Evolutionary conservation across 257 asterid genomes (phyloP), one percentile per base, ranked within the genome.

Genomic region (Catharanthus roseus): DNA sequence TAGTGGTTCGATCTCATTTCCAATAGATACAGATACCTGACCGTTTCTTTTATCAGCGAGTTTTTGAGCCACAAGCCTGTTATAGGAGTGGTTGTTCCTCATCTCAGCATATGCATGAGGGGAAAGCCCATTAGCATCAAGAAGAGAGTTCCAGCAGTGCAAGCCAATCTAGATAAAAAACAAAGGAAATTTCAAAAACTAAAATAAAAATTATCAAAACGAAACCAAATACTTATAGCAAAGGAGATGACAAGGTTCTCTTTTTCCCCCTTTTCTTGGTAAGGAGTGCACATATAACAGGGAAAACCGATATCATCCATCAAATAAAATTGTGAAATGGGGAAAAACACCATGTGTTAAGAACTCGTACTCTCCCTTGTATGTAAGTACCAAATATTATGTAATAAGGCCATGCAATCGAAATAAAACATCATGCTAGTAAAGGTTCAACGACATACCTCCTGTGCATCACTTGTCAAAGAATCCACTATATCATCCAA

Each of bases 111-210:
- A 88, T 31, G 91, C 87, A 60, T 68, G 77, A 50, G 96, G 97
- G 66, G 97, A 89, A 55, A 89, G 83, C 70, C 97, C 97, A 60
- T 81, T 85, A 47, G 86, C 80, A 70, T 91, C 97, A 38, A 86
- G 82, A 53, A 83, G 84, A 33, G 95, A 78, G 36, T 83, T 86
- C 96, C 97, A 91, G 77, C 88, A 72, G 24, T 38, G 76, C 86
- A 91, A 67, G 49, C 96, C 97, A 73, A 89, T 80, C 96, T 89
- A 74, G 75, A 74, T 15, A 75, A 49, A 47, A 29, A 49, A 55
- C 58, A 54, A 41, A n/a, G 29, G 63, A 10, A 65, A 26, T 36
- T 49, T 1, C 38, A 49, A n/a, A n/a, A n/a, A n/a, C n/a, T n/a
- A n/a, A n/a, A n/a, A n/a, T n/a, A 41, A 72, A 21, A 0, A n/a